These are phyloP conservation scores for Seiridium cupressi DNA, from an alignment of 2,329 filamentous ascomycete genomes.

Conservation along the genomic window DNA sequence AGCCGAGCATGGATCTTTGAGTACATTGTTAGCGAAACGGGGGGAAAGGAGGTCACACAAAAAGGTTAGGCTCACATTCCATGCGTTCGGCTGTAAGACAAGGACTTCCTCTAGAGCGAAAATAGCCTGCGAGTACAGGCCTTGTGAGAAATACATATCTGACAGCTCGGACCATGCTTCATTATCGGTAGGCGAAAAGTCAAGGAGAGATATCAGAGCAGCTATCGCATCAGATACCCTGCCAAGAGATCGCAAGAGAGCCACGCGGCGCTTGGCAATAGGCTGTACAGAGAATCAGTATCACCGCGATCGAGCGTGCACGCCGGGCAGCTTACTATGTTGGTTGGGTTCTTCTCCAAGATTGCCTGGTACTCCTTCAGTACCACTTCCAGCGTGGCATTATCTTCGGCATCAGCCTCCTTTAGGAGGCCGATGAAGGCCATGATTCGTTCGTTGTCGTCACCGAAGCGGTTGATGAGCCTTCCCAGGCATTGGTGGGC, in stretches of 20 bases:
- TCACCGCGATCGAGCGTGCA: background rate
- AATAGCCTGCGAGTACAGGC: slow-evolving; percentile 77
- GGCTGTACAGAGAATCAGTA: slow-evolving; percentile 48
- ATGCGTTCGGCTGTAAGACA: slow-evolving; percentile 83
- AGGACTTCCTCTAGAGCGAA: slow-evolving; percentile 90
- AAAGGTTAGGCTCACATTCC: slow-evolving; percentile 68
- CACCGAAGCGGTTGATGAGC: slow-evolving; percentile 77
- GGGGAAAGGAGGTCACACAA: slow-evolving; percentile 3
- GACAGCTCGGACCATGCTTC: slow-evolving; percentile 93
- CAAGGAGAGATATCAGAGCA: slow-evolving; percentile 71
- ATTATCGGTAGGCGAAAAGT: slow-evolving; percentile 82
- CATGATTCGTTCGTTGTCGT: slow-evolving; percentile 81
- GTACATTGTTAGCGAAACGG: slow-evolving; percentile 24
- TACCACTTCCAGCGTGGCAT: slow-evolving; percentile 64
- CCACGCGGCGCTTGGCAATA: slow-evolving; percentile 80
- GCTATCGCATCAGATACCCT: slow-evolving; percentile 70
- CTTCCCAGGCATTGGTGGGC: slow-evolving; percentile 74
- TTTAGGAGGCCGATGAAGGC: slow-evolving; percentile 79
- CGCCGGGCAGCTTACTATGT: slow-evolving; percentile 61
- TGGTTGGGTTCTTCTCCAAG: slow-evolving; percentile 70
- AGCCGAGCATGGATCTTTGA: slow-evolving; percentile 80
- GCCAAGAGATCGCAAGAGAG: slow-evolving; percentile 73
- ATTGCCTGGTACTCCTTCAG: slow-evolving; percentile 77
- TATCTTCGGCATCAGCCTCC: slow-evolving; percentile 73
- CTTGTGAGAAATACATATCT: slow-evolving; percentile 80